Percentiles rank a stretch among this genome's conserved stretches.
Evolutionary conservation across 345 rosid genomes (phyloP).

Genomic region (Eucalyptus cloeziana): DNA sequence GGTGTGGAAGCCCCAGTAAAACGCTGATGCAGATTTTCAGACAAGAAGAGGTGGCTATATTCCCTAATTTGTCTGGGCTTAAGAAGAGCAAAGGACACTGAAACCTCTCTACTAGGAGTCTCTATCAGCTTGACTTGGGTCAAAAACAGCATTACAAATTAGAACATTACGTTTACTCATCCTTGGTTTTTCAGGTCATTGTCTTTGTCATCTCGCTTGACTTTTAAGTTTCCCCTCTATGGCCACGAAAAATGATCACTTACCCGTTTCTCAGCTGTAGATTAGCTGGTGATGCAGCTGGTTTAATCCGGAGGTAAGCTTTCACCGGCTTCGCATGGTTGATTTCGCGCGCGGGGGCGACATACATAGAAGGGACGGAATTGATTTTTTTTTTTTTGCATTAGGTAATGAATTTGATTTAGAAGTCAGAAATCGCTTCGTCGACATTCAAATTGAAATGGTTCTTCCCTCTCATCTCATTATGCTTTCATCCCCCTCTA

Average conservation of each 20-base stretch:
- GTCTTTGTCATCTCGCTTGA: background rate
- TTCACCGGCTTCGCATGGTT: background rate
- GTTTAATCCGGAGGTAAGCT: background rate
- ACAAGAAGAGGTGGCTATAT: background rate
- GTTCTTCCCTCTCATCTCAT: background rate
- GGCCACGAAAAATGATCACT: background rate
- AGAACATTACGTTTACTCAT: background rate
- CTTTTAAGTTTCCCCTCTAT: background rate
- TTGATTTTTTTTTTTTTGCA: background rate
- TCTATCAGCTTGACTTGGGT: background rate
- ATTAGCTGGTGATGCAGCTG: background rate
- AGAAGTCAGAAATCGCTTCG: background rate
- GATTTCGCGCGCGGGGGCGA: background rate
- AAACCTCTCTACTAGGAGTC: background rate
- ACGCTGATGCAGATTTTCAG: background rate
- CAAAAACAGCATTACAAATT: background rate
- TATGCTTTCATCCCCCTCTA: background rate
- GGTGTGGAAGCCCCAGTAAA: background rate
- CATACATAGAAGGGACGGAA: background rate
- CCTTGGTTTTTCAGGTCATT: background rate
- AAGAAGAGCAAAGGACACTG: background rate
- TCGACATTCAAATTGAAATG: background rate
- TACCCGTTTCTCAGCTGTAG: background rate
- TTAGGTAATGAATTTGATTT: background rate
- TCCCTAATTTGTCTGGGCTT: background rate